Base-by-base conservation (phyloP, 805 yeast species). In the Starmerella lactis-condensi region DNA sequence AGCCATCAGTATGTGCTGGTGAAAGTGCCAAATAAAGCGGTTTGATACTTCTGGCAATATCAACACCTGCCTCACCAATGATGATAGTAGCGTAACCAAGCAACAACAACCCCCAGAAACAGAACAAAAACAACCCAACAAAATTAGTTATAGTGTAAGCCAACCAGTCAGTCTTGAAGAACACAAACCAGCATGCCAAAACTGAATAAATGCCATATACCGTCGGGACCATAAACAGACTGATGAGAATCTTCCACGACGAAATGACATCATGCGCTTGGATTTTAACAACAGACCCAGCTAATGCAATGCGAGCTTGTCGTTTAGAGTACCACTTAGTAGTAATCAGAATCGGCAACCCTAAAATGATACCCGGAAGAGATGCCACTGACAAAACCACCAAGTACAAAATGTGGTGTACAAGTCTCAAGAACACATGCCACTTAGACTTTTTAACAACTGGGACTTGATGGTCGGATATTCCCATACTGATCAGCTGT, bases 231-330 rank as follows among this genome's bases (percentile, higher is more conserved):
- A 79, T 57, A 4, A 85, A 91, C 67, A 89, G 66, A 21, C 83
- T 72, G 24, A 85, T 81, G 40, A 89, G 60, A 28, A 89, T 74
- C 54, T 89, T 89, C 98, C 98, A 89, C 1, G 96, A 83, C 2
- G 96, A 96, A 37, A 89, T 67, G 17, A 89, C 95, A 53, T 89
- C 98, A 35, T 72, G 75, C 12, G 93, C 98, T 47, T 72, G 72
- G 37, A 89, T 73, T 51, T 89, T 89, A 15, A 89, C 98, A 0
- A 82, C 65, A 0, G 95, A 82, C 6, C 66, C 73, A 8, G 82
- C 83, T 37, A 89, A 61, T 0, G 96, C 98, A 28, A 68, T 65
- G 35, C 55, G 60, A 20, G 85, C 81, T 53, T 83, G 82, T 36
- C 62, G 61, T 26, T 61, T 64, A 7, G 94, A 77, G 31, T 79